These are phyloP conservation scores for Rhodocollybia butyracea DNA, from an alignment of 768 basidiomycete genomes.

Conservation along the genomic window DNA sequence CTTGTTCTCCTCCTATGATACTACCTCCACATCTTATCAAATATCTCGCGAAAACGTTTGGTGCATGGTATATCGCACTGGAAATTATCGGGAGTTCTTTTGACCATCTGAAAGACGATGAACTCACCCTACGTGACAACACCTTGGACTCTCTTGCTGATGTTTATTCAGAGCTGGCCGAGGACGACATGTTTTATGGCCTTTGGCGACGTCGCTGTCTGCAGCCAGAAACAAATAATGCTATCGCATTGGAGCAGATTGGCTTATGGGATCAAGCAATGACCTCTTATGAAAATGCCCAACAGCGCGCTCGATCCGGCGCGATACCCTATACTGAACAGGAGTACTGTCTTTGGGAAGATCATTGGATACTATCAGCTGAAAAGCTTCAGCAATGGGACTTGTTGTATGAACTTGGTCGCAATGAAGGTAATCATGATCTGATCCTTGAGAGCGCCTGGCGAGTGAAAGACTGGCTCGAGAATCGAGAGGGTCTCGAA, in stretches of 20 bases:
- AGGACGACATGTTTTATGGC: constrained; percentile 97
- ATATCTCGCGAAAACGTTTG: constrained; percentile 93
- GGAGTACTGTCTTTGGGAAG: constrained; percentile 98
- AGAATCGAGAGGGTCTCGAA: constrained; percentile 73
- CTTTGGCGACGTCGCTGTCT: constrained; percentile 88
- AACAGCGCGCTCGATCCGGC: constrained; percentile 78
- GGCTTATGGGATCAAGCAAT: constrained; percentile 97
- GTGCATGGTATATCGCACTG: constrained; percentile 90
- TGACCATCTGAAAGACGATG: constrained; percentile 77
- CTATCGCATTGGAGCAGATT: constrained; percentile 88
- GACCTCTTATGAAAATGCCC: constrained; percentile 84
- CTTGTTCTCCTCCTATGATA: constrained; percentile 83
- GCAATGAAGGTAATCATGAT: constrained; percentile 87
- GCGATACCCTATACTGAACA: constrained; percentile 87
- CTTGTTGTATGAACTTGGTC: constrained; percentile 85
- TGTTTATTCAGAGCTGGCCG: constrained; percentile 90
- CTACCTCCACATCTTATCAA: constrained; percentile 95
- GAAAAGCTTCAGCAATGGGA: constrained; percentile 99
- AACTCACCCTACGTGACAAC: constrained; percentile 73
- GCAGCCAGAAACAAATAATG: constrained; percentile 87
- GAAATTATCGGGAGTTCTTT: constrained; percentile 84
- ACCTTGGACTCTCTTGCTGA: constrained; percentile 91
- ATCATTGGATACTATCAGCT: constrained; percentile 95
- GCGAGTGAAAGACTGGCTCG: constrained; percentile 91
- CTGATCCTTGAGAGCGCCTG: constrained; percentile 93